Evolutionary conservation across 2,329 filamentous ascomycete species (phyloP), one percentile per base, ranked within the genome.

Genomic region (Biscogniauxia sp.): DNA sequence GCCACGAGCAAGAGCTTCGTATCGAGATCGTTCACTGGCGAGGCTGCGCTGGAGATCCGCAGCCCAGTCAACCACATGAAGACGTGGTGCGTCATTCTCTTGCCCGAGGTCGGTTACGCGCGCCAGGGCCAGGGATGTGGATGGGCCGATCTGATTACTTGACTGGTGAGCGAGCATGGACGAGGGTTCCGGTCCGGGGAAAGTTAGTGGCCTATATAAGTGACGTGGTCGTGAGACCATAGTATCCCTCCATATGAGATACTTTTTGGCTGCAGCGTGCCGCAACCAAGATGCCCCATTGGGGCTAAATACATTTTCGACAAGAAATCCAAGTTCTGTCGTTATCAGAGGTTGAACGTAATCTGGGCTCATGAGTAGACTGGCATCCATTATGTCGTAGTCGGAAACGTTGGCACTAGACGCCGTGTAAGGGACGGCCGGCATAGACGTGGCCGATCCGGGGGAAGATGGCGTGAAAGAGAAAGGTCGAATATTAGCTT

Each of bases 331-430:
- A 1, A 98, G 84, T 51, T 98, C 93, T 8, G 92, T 95, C 0
- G 84, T 76, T 2, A 91, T 77, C 4, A 97, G 80, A 0, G 94
- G 94, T 63, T 92, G 89, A 15, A 95, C 80, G 72, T 97, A 98
- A 69, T 95, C 91, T 0, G 93, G 89, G 59, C 88, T 93, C 94
- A 98, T 98, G 19, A 98, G 82, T 0, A 96, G 80, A 69, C 92
- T 97, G 19, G 93, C 94, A 73, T 98, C 94, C 88, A 98, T 96
- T 51, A 84, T 87, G 49, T 97, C 92, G 62, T 87, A 79, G 69
- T 97, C 92, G 20, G 85, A 84, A 1, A 84, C 85, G 23, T 85
- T 80, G 13, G 85, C 84, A 20, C 90, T 95, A 1, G 94, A 97
- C 20, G 97, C 83, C 0, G 91, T 87, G 71, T 91, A 96, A 2